phyloP scores from a whole-genome alignment of 2,329 filamentous ascomycete genomes.

The Calonectria fujianensis region DNA sequence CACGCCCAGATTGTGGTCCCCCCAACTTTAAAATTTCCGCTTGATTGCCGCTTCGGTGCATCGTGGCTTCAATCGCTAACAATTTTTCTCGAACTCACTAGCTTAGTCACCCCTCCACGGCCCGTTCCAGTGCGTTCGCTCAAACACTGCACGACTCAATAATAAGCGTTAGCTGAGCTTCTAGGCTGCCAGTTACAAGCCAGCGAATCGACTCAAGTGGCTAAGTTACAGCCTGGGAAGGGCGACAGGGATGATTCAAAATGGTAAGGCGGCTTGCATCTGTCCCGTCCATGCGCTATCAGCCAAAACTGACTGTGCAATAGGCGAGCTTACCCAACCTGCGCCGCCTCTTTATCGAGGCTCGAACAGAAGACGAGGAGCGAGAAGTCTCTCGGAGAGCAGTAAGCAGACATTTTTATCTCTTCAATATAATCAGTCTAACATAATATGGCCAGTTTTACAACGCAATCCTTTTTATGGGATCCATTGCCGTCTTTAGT shows the following conservation, averaged over 20 bases:
- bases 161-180: constrained; percentile 37
- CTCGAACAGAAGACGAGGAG: constrained; percentile 93
- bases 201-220: constrained; percentile 7
- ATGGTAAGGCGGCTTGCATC: constrained; percentile 45
- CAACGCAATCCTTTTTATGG: constrained; percentile 97
- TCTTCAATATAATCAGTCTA: constrained; percentile 10
- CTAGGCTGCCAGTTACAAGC: constrained; percentile 4
- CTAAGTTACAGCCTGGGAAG: constrained; percentile 7
- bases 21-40: constrained; percentile 51
- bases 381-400: constrained; percentile 95
- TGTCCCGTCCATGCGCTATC: constrained; percentile 19
- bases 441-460: constrained; percentile 82
- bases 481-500: constrained; percentile 95
- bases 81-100: constrained; percentile 46
- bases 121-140: constrained; percentile 25
- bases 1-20: constrained; percentile 42
- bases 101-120: constrained; percentile 52
- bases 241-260: constrained; percentile 24
- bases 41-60: constrained; percentile 52
- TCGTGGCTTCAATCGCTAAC: constrained; percentile 52
- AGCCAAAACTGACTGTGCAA: constrained; percentile 36
- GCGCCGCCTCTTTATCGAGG: constrained; percentile 96
- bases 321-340: constrained; percentile 92
- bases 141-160: constrained; percentile 14
- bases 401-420: constrained; percentile 66